A percentile compares a stretch with the other conserved stretches of the same genome.
phyloP scores from a whole-genome alignment of 768 basidiomycete species.

The Termitomyces sp. region DNA sequence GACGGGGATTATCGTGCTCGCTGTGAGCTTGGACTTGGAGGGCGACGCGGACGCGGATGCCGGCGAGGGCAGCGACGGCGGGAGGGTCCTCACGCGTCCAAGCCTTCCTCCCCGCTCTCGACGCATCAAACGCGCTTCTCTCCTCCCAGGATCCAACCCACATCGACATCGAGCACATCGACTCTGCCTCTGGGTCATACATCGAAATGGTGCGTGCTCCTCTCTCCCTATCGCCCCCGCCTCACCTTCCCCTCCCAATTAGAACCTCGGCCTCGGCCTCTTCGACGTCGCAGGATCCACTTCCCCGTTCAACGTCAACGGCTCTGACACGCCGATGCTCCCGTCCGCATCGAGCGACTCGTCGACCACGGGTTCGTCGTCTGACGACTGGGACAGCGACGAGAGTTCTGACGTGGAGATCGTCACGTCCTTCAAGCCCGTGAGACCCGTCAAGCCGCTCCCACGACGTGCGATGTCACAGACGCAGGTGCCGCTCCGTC shows the following conservation, averaged over 20 bases:
- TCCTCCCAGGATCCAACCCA: slow-evolving; percentile 44
- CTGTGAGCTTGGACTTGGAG: slow-evolving; percentile 42
- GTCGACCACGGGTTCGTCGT: slow-evolving; percentile 11
- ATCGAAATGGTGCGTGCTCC: slow-evolving; percentile 71
- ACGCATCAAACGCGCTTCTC: slow-evolving; percentile 59
- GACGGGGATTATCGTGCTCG: slow-evolving; percentile 75
- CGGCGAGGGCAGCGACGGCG: slow-evolving; percentile 14
- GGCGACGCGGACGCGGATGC: slow-evolving; percentile 38
- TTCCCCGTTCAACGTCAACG: neutral
- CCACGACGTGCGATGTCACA: neutral
- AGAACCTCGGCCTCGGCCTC: slow-evolving; percentile 65
- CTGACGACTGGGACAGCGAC: slow-evolving; percentile 25
- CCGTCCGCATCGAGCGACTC: slow-evolving; percentile 16
- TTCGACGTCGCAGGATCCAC: slow-evolving; percentile 36
- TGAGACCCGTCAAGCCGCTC: slow-evolving; percentile 16
- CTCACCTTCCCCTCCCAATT: neutral
- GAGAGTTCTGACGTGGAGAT: slow-evolving; percentile 33
- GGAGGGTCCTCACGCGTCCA: slow-evolving; percentile 42
- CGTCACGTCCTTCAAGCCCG: slow-evolving; percentile 34
- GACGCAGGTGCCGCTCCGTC: neutral
- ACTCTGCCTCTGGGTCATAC: slow-evolving; percentile 40
- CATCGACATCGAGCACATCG: slow-evolving; percentile 64
- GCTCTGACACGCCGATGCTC: neutral
- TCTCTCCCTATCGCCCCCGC: neutral
- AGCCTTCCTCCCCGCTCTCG: slow-evolving; percentile 65